Conservation (phyloP, 1,284 basidiomycete species). For the Albatrellus sp. region DNA sequence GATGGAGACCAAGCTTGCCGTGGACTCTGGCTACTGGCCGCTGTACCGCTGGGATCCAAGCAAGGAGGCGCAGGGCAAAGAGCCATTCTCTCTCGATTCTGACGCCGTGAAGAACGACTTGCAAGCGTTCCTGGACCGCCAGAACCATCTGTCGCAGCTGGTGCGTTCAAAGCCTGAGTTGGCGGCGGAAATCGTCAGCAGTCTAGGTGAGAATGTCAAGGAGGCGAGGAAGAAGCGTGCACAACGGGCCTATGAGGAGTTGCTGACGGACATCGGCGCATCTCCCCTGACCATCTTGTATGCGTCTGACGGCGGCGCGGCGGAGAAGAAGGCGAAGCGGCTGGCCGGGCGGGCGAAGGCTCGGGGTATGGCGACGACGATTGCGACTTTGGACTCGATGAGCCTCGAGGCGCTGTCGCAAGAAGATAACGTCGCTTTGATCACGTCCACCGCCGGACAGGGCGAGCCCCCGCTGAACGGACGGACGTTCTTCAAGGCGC, state of each 20-base stretch:
- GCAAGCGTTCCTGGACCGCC: slow-evolving; percentile 90
- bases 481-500: slow-evolving; percentile 78
- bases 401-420: slow-evolving; percentile 62
- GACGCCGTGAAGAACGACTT: slow-evolving; percentile 91
- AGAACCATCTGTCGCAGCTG: slow-evolving; percentile 93
- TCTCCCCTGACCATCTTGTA: slow-evolving; percentile 84
- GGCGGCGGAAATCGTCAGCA: slow-evolving; percentile 76
- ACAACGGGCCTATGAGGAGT: slow-evolving; percentile 75
- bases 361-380: slow-evolving; percentile 70
- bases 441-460: slow-evolving; percentile 97
- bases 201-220: slow-evolving; percentile 74
- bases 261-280: slow-evolving; percentile 80
- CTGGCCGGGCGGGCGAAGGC: slow-evolving; percentile 76
- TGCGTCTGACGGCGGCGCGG: slow-evolving; percentile 89
- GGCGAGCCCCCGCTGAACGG: slow-evolving; percentile 98
- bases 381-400: slow-evolving; percentile 68
- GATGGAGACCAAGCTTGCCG: slow-evolving; percentile 94
- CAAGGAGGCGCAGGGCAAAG: slow-evolving; percentile 61
- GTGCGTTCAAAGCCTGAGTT: slow-evolving; percentile 72
- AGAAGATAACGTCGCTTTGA: slow-evolving; percentile 78
- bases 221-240: slow-evolving; percentile 80
- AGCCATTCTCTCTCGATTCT: slow-evolving; percentile 89
- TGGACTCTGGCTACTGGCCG: slow-evolving; percentile 97
- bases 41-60: slow-evolving; percentile 96
- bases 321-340: slow-evolving; percentile 93